These are phyloP conservation scores for Apiospora phragmitis DNA, from an alignment of 2,329 filamentous ascomycete species.

Conservation along the genomic window DNA sequence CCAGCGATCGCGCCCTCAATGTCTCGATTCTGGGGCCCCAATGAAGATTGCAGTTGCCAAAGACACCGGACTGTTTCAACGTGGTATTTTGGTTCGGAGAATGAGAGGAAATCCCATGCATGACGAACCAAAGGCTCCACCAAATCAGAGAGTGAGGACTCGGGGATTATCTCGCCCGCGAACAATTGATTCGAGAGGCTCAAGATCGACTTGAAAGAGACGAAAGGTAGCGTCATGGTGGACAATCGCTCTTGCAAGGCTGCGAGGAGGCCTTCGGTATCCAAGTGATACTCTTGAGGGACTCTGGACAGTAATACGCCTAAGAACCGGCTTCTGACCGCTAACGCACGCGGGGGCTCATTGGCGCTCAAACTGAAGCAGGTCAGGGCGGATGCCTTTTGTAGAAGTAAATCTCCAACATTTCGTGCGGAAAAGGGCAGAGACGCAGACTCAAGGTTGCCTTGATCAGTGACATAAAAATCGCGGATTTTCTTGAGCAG, in stretches of 20 bases:
- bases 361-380: slow-evolving; percentile 46
- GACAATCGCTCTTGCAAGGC: slow-evolving; percentile 52
- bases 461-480: slow-evolving; percentile 72
- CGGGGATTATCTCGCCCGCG: slow-evolving; percentile 50
- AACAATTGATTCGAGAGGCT: slow-evolving; percentile 60
- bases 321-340: slow-evolving; percentile 60
- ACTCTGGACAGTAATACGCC: slow-evolving; percentile 57
- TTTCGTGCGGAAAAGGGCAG: slow-evolving; percentile 59
- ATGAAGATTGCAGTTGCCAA: slow-evolving; percentile 78
- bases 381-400: slow-evolving; percentile 56
- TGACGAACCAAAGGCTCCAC: slow-evolving; percentile 68
- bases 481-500: slow-evolving; percentile 60
- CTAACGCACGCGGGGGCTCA: slow-evolving; percentile 47
- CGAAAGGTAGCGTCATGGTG: slow-evolving; percentile 45
- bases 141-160: slow-evolving; percentile 58
- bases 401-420: slow-evolving; percentile 63
- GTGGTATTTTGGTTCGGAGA: slow-evolving; percentile 86
- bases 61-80: slow-evolving; percentile 87
- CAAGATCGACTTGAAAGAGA: slow-evolving; percentile 58
- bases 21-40: slow-evolving; percentile 67
- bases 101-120: slow-evolving; percentile 79
- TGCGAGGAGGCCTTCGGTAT: slow-evolving; percentile 48
- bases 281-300: slow-evolving; percentile 43
- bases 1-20: slow-evolving; percentile 78
- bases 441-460: slow-evolving; percentile 62